phyloP scores from a whole-genome alignment of 805 yeast genomes.

The Candida loeiensis region DNA sequence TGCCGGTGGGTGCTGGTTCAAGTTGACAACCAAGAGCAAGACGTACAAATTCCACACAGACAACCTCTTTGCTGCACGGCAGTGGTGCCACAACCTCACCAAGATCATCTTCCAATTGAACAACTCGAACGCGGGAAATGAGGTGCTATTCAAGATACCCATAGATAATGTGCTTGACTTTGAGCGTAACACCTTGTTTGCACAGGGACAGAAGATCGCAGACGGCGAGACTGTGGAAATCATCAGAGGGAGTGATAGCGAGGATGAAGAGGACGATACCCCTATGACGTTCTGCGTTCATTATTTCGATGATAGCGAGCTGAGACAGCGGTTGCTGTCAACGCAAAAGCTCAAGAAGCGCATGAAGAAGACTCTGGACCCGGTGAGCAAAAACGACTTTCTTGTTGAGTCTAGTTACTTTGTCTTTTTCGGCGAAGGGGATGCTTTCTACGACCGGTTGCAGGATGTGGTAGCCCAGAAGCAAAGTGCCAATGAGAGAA shows the following conservation, averaged over 20 bases:
- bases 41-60: constrained; percentile 71
- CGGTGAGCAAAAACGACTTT: constrained; percentile 23
- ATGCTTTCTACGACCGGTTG: constrained; percentile 39
- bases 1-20: constrained; percentile 47
- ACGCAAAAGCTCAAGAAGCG: constrained; percentile 11
- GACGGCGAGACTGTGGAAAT: constrained; percentile 10
- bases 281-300: constrained; percentile 49
- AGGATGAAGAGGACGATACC: constrained; percentile 29
- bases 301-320: constrained; percentile 35
- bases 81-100: constrained; percentile 74
- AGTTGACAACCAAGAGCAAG: constrained; percentile 53
- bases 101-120: constrained; percentile 66
- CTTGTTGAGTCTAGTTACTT: constrained; percentile 69
- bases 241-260: constrained; percentile 8
- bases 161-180: constrained; percentile 60
- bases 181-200: constrained; percentile 54
- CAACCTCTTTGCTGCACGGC: constrained; percentile 64
- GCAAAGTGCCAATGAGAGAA: constrained; percentile 5
- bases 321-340: constrained; percentile 1
- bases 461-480: constrained; percentile 22
- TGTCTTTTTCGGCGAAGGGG: constrained; percentile 57
- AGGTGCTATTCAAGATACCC: constrained; percentile 77
- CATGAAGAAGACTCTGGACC: constrained; percentile 3
- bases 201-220: constrained; percentile 1
- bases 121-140: constrained; percentile 63